Evolutionary conservation across 352 stramenopile species (phyloP).

Genomic region (Globisporangium nagaii): DNA sequence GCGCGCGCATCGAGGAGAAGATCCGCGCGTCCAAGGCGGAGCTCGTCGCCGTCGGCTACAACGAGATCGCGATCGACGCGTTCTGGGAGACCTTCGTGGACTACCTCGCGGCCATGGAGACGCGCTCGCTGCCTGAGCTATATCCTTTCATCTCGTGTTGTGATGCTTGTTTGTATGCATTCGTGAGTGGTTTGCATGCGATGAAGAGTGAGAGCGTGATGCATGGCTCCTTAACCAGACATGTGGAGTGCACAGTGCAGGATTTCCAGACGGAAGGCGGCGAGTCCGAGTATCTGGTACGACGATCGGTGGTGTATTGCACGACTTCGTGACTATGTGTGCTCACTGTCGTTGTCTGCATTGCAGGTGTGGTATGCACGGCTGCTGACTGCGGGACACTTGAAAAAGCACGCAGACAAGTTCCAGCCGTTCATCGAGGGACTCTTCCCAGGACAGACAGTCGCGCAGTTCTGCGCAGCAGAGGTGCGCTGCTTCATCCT

Average conservation of each 20-base stretch:
- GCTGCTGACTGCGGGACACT: constrained; percentile 72
- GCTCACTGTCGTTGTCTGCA: background rate
- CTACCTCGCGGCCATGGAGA: constrained; percentile 78
- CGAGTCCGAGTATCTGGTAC: constrained; percentile 77
- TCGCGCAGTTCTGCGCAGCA: constrained; percentile 81
- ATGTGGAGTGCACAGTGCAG: constrained; percentile 38
- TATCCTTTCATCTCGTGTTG: constrained; percentile 15
- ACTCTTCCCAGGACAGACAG: constrained; percentile 63
- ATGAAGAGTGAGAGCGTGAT: background rate
- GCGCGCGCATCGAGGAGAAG: constrained; percentile 40
- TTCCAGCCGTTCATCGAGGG: constrained; percentile 91
- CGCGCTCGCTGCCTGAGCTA: constrained; percentile 56
- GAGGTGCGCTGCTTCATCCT: too few relatives aligned
- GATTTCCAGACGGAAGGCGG: constrained; percentile 86
- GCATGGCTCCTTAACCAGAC: constrained; percentile 22
- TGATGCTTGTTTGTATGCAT: constrained; percentile 10
- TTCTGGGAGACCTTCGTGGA: constrained; percentile 93
- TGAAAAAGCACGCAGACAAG: constrained; percentile 84
- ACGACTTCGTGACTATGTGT: background rate
- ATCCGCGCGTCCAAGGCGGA: constrained; percentile 67
- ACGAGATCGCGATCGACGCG: constrained; percentile 88
- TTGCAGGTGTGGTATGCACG: constrained; percentile 82
- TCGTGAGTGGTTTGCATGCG: background rate
- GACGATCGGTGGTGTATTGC: background rate
- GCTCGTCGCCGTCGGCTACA: constrained; percentile 85